phyloP scores from a whole-genome alignment of 1,139 yeast species.

The Yamadazyma aaseri region DNA sequence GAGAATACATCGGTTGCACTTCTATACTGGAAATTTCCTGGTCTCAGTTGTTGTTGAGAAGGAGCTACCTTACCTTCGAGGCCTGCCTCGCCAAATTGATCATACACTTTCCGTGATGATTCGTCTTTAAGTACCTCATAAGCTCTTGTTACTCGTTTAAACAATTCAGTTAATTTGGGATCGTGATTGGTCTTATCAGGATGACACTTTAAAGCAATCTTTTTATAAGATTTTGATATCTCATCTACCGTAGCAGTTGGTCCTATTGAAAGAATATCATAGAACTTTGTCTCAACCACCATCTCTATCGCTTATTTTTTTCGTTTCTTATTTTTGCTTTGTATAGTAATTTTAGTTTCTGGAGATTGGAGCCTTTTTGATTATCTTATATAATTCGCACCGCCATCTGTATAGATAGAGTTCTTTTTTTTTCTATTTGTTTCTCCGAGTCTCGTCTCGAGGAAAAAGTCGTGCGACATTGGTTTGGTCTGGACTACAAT shows the following conservation, averaged over 20 bases:
- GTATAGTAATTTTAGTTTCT: too few relatives aligned
- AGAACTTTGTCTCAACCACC: slow-evolving; percentile 26
- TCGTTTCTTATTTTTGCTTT: too few relatives aligned
- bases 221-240: slow-evolving; percentile 39
- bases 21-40: slow-evolving; percentile 12
- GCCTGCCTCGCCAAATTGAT: slow-evolving; percentile 40
- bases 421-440: too few relatives aligned
- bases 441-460: too few relatives aligned
- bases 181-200: slow-evolving; percentile 50
- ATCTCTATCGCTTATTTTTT: too few relatives aligned
- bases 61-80: slow-evolving; percentile 28
- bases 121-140: slow-evolving; percentile 41
- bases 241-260: slow-evolving; percentile 38
- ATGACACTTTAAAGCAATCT: slow-evolving; percentile 42
- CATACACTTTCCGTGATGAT: slow-evolving; percentile 32
- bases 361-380: too few relatives aligned
- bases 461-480: too few relatives aligned
- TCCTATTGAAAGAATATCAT: slow-evolving; percentile 38
- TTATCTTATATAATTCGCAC: too few relatives aligned
- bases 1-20: slow-evolving; percentile 33
- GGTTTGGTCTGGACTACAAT: too few relatives aligned
- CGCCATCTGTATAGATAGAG: too few relatives aligned
- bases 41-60: slow-evolving; percentile 8
- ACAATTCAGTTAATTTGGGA: slow-evolving; percentile 42
- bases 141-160: slow-evolving; percentile 44